phyloP scores from a whole-genome alignment of 345 rosid genomes.

The Acer saccharum region DNA sequence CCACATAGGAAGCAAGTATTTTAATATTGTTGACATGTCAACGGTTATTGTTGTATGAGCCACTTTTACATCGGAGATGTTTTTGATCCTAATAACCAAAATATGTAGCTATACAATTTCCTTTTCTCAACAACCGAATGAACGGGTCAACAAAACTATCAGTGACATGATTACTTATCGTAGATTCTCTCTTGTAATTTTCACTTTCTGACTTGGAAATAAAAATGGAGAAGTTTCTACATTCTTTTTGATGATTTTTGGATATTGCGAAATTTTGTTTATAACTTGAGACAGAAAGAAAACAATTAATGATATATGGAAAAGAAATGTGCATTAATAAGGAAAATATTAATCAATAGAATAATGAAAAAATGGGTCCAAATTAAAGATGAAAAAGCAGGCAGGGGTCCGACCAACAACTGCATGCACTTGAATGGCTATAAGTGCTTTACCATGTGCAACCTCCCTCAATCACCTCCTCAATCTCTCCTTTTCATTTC shows the following conservation, averaged over 20 bases:
- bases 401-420: slow-evolving; percentile 27
- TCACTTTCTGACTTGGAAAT: neutral
- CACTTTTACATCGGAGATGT: no score
- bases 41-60: rapidly evolving
- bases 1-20: no score
- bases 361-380: slow-evolving; percentile 29
- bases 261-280: neutral
- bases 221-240: no score
- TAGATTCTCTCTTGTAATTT: neutral
- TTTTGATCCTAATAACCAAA: no score
- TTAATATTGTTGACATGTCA: no score
- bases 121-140: no score
- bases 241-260: no score
- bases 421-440: slow-evolving; percentile 59
- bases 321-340: neutral
- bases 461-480: slow-evolving; percentile 20
- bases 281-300: neutral
- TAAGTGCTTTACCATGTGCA: slow-evolving; percentile 71
- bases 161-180: no score
- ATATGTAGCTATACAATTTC: no score
- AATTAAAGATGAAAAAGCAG: slow-evolving; percentile 31
- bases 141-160: neutral
- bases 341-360: no score
- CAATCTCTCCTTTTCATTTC: neutral
- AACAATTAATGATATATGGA: neutral